A percentile compares a stretch with the other conserved stretches of the same genome.
These are phyloP conservation scores for Falciphora oryzae DNA, from an alignment of 2,329 filamentous ascomycete genomes.

Conservation along the genomic window DNA sequence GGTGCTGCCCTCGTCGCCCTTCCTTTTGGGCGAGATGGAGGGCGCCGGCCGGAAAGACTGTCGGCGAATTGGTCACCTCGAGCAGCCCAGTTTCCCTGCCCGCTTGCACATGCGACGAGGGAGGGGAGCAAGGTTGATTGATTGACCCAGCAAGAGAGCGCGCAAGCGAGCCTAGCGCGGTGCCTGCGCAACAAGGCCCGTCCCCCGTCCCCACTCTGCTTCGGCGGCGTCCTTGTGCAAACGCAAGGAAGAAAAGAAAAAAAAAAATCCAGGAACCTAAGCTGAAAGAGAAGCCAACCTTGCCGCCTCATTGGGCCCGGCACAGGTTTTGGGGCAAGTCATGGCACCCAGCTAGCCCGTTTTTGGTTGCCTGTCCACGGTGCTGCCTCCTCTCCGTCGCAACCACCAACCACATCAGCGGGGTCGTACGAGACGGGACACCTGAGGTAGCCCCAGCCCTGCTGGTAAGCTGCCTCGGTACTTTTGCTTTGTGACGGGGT, in stretches of 20 bases:
- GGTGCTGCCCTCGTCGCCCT: too few relatives aligned
- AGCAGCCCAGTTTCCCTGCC: too few relatives aligned
- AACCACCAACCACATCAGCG: background rate
- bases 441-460: too few relatives aligned
- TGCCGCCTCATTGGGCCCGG: too few relatives aligned
- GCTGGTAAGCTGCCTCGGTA: background rate
- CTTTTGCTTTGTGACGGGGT: background rate
- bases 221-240: too few relatives aligned
- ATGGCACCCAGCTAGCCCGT: too few relatives aligned
- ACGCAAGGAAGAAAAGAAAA: background rate
- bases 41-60: background rate
- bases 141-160: background rate
- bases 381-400: background rate
- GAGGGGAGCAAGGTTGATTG: background rate
- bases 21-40: background rate
- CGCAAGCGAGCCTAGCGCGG: background rate
- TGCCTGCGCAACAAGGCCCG: background rate
- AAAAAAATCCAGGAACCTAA: too few relatives aligned
- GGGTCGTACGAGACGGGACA: background rate
- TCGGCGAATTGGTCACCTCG: background rate
- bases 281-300: too few relatives aligned
- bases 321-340: too few relatives aligned
- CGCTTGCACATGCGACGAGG: background rate
- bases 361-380: too few relatives aligned
- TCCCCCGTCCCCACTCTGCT: too few relatives aligned